Base-by-base conservation (phyloP, 768 basidiomycete species). In the Nidularia pulvinata region DNA sequence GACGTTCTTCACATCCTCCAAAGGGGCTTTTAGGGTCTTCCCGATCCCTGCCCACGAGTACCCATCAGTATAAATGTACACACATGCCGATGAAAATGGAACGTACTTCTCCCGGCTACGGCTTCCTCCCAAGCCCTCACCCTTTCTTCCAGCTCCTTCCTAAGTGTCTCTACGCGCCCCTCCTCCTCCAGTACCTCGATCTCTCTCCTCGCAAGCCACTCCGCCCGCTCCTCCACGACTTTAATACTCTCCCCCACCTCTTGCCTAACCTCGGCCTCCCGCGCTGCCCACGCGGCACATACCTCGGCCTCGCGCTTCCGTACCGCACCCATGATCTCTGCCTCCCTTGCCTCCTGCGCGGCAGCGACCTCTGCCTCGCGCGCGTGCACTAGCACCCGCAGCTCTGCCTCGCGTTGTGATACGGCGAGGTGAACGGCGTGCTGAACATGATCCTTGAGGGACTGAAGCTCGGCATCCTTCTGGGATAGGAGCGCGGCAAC, bases 1-100 rank as follows among this genome's bases (percentile, higher is more conserved):
- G 22, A 88, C 65, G 57, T 89, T 90, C 70, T 86, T 87, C 25
- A 91, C 84, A 65, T 91, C 90, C 61, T 91, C 89, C 4, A 91
- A 68, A 4, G 89, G 88, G 25, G 25, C 25, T 25, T 25, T 25
- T 25, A 25, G 4, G 25, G 25, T 25, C 25, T 25, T 6, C 76
- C 78, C 63, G 76, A 42, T 78, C 80, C 61, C 73, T 82, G 22
- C 76, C 74, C 46, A 71, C 82, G 76, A 46, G 58, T 34, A 14
- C 11, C 14, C 16, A 49, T 33, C 16, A 32, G n/a, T 16, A 7
- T 16, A 10, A 4, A 13, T 34, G 48, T 49, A n/a, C 48, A 32
- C 42, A 22, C 44, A 14, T 46, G 10, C 16, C 25, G 33, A 30
- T 33, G 22, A 42, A 2, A 10, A 33, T 30, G 25, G 2, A 39